phyloP scores from a whole-genome alignment of 208 protist species.

The Trypanosomatidae sp. region DNA sequence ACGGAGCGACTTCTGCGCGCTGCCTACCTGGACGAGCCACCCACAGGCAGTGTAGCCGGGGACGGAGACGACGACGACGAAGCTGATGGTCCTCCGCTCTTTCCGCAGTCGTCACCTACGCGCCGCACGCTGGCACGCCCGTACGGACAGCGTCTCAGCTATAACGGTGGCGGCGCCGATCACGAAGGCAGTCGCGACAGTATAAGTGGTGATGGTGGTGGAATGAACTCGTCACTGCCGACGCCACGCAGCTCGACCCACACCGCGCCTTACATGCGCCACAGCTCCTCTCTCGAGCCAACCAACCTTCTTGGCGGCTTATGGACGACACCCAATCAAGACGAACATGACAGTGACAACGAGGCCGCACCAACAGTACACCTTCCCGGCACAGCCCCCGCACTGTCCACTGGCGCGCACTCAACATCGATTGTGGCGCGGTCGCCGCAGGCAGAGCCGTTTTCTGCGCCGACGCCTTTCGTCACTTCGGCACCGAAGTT shows the following conservation, averaged over 20 bases:
- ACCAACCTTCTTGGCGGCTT: not conserved
- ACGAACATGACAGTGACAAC: not conserved
- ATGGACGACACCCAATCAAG: not conserved
- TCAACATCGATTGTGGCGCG: not conserved
- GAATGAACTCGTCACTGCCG: not conserved
- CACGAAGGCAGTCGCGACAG: slow-evolving; percentile 2
- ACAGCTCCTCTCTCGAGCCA: slow-evolving; percentile 22
- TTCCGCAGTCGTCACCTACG: not conserved
- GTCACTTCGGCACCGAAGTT: not conserved
- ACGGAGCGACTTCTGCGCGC: slow-evolving; percentile 47
- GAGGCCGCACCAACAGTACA: not conserved
- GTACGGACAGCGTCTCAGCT: not conserved
- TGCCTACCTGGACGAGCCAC: slow-evolving; percentile 21
- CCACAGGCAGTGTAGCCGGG: not conserved
- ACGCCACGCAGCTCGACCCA: slow-evolving; percentile 23
- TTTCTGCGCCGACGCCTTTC: not conserved
- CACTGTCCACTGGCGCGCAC: not conserved
- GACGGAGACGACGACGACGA: not conserved
- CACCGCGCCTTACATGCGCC: slow-evolving; percentile 34
- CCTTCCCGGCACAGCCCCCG: not conserved
- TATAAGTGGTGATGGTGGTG: slow-evolving; percentile 1
- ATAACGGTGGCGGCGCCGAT: not conserved
- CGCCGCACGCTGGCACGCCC: not conserved
- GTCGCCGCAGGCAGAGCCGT: slow-evolving; percentile 1
- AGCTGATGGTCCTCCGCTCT: not conserved